Base-by-base conservation (phyloP, 768 basidiomycete genomes). In the Melanogaster broomeanus region DNA sequence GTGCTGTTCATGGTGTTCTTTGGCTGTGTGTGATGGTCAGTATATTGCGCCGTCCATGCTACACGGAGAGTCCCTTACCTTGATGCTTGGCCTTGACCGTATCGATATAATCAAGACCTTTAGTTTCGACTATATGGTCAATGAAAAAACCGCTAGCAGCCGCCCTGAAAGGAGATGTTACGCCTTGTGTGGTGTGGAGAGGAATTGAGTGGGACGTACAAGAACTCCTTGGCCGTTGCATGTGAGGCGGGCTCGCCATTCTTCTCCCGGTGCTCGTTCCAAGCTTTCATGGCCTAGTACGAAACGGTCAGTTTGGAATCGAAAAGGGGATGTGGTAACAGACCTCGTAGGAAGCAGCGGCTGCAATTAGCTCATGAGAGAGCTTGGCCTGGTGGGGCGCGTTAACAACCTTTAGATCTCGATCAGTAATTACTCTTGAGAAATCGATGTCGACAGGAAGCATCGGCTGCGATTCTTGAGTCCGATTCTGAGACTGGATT, bases 291-390 rank as follows among this genome's bases (percentile, higher is more conserved):
- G 49, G 86, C 86, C 84, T 83, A 52, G n/a, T n/a, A n/a, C 11
- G 16, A 25, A 25, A 37, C 12, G 40, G 30, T 57, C 27, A 53
- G 43, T 3, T 16, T 9, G 13, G 21, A 7, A 45, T 18, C 37
- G 5, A 33, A 15, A 18, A 38, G 13, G 5, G 18, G 21, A 24
- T 4, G 7, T 15, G 15, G 27, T 0, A 15, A 42, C 67, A 12
- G 30, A 81, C 84, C 76, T 83, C 84, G 67, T 77, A 88, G 24
- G 83, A 67, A 6, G 85, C 86, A 40, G 87, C 87, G 38, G 71
- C 85, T 40, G 83, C 82, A 53, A 89, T 76, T 37, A 88, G 63
- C 69, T 88, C 82, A 64, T 89, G 87, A 9, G 83, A 79, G 48
- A 86, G 67, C 49, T 68, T 49, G 2, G 85, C 80, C 69, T 84